Evolutionary conservation across 2,329 filamentous ascomycete species (phyloP), one percentile per base, ranked within the genome.

Genomic region (Dothiorella sarmentorum): DNA sequence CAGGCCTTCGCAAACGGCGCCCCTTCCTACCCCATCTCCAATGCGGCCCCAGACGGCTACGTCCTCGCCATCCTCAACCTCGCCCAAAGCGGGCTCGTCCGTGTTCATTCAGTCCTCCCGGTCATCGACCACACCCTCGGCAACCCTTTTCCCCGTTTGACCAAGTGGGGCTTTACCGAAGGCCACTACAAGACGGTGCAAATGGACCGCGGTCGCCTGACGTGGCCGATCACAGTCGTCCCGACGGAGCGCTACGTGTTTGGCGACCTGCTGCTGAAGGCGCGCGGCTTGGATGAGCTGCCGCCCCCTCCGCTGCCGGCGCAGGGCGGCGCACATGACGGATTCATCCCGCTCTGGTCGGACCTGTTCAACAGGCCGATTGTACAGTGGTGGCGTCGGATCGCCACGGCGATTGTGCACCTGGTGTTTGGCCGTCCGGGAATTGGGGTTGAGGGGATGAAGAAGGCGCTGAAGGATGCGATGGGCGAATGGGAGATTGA

Each of bases 141-240:
- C 35, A 72, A 72, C 3, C 71, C 74, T 0, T 66, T 68, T 11
- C 76, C 76, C 15, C 71, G 71, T 31, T 63, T 80, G 22, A 77
- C 74, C 4, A 85, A 85, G 2, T 86, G 88, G 68, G 88, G 89
- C 1, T 88, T 91, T 66, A 82, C 84, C 56, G 86, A 86, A 7
- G 83, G 83, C 15, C 85, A 88, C 63, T 91, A 91, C 70, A 84
- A 89, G 66, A 87, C 85, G 20, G 80, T 87, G 58, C 83, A 84
- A 60, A 85, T 87, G 62, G 82, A 88, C 33, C 86, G 87, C 64
- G 78, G 79, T 31, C 83, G 84, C 64, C 80, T 89, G 51, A 81
- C 83, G 63, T 90, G 89, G 70, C 78, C 80, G 9, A 75, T 90
- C 33, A 78, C 82, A 42, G 78, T 85, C 18, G 72, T 78, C 1